Conservation (phyloP, 768 basidiomycete species). For the Lentinula lateritia region DNA sequence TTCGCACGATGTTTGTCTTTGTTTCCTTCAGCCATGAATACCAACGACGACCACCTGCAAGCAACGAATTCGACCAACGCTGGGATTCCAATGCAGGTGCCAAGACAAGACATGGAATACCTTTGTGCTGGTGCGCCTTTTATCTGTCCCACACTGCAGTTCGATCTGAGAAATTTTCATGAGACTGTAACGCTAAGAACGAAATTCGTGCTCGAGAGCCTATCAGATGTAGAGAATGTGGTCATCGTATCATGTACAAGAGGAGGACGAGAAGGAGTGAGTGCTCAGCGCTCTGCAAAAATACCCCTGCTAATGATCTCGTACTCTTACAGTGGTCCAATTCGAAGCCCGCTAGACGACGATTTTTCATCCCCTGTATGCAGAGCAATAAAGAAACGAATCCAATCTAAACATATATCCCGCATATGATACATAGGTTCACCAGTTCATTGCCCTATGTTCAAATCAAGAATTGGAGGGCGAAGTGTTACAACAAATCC, state of each 20-base stretch:
- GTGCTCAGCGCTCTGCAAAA: constrained; percentile 34
- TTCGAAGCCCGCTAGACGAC: constrained; percentile 68
- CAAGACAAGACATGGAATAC: constrained; percentile 51
- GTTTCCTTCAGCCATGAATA: background rate
- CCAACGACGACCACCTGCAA: background rate
- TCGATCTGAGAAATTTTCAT: background rate
- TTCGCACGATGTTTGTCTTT: constrained; percentile 1
- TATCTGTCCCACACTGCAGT: background rate
- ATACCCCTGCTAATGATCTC: background rate
- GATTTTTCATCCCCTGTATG: no score
- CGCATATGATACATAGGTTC: no score
- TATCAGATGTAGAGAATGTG: constrained; percentile 94
- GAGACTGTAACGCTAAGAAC: constrained; percentile 91
- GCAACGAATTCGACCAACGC: constrained; percentile 3
- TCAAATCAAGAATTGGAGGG: background rate
- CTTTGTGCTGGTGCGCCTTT: constrained; percentile 44
- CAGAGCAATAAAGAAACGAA: no score
- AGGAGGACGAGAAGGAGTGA: constrained; percentile 90
- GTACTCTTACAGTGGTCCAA: constrained; percentile 57
- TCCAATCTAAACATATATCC: no score
- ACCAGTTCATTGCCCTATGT: no score
- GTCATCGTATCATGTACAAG: constrained; percentile 99
- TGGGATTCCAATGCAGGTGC: constrained; percentile 19
- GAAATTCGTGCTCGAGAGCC: constrained; percentile 88
- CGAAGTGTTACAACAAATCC: constrained; percentile 3